Percentiles rank a stretch among this genome's conserved stretches.
These are phyloP conservation scores for Cyclotella choctawhatcheeana DNA, from an alignment of 108 stramenopile species.

Conservation along the genomic window DNA sequence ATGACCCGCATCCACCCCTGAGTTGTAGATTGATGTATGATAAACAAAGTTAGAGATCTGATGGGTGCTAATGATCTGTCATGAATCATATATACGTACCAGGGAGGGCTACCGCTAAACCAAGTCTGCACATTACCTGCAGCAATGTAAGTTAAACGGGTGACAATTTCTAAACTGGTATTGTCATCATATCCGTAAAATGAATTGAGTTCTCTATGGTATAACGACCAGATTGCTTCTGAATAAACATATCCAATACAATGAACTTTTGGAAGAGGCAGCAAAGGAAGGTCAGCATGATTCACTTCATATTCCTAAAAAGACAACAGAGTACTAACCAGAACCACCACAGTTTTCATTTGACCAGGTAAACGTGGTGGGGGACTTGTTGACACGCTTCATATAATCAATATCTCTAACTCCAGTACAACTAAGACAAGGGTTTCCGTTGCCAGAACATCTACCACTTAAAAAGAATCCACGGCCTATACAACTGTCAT, in stretches of 20 bases:
- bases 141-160: conserved; percentile 28
- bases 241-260: conserved; percentile 21
- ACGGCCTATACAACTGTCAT: conserved; percentile 32
- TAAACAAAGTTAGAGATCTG: too few relatives aligned
- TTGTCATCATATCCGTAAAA: conserved; percentile 22
- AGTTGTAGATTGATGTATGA: too few relatives aligned
- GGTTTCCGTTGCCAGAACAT: conserved; percentile 2
- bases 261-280: conserved; percentile 1
- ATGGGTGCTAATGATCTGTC: too few relatives aligned
- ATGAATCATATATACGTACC: background rate
- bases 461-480: conserved; percentile 6
- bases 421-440: background rate
- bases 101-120: conserved; percentile 14
- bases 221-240: conserved; percentile 33
- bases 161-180: conserved; percentile 25
- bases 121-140: conserved; percentile 30
- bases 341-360: background rate
- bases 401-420: conserved; percentile 25
- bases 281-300: background rate
- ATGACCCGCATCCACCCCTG: conserved; percentile 12
- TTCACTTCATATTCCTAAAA: background rate
- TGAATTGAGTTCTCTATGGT: background rate
- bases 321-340: too few relatives aligned
- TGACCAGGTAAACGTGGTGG: conserved; percentile 5
- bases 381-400: background rate